Percentiles rank a stretch among this genome's conserved stretches.
phyloP scores from a whole-genome alignment of 352 stramenopile species.

The Phytophthora pini region DNA sequence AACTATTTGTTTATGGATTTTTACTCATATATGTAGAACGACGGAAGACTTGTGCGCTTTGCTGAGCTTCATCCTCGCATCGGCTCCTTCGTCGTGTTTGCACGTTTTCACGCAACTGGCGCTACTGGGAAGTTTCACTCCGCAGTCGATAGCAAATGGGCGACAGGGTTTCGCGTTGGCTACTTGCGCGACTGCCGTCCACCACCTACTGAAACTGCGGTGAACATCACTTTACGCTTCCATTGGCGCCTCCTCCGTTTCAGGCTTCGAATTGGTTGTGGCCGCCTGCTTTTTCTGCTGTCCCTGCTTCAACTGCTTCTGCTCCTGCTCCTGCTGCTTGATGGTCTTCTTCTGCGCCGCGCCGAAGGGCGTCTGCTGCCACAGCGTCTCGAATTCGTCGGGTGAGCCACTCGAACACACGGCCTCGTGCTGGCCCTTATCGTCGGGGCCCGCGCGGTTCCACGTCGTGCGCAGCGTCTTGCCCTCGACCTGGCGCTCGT shows the following conservation, averaged over 20 bases:
- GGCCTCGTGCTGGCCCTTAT: conserved; percentile 44
- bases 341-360: conserved; percentile 42
- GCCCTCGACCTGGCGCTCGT: conserved; percentile 38
- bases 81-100: conserved; percentile 47
- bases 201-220: conserved; percentile 40
- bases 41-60: conserved; percentile 56
- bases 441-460: conserved; percentile 34
- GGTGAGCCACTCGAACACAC: conserved; percentile 41
- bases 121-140: conserved; percentile 62
- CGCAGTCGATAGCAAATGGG: conserved; percentile 34
- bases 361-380: conserved; percentile 58
- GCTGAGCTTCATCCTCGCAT: conserved; percentile 63
- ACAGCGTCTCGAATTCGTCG: conserved; percentile 61
- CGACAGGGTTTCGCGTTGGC: conserved; percentile 63
- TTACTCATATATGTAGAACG: conserved; percentile 27
- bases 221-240: conserved; percentile 12
- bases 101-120: conserved; percentile 69
- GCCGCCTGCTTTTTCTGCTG: too few species aligned
- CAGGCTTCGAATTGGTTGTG: too few species aligned
- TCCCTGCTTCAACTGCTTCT: too few species aligned
- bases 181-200: conserved; percentile 53
- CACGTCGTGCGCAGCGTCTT: conserved; percentile 50
- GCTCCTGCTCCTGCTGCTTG: conserved; percentile 6
- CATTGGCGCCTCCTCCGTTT: too few species aligned
- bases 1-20: conserved; percentile 1